Percentiles rank a stretch among this genome's conserved stretches.
Conservation (phyloP, 2,329 filamentous ascomycete species). For the Capronia americana region DNA sequence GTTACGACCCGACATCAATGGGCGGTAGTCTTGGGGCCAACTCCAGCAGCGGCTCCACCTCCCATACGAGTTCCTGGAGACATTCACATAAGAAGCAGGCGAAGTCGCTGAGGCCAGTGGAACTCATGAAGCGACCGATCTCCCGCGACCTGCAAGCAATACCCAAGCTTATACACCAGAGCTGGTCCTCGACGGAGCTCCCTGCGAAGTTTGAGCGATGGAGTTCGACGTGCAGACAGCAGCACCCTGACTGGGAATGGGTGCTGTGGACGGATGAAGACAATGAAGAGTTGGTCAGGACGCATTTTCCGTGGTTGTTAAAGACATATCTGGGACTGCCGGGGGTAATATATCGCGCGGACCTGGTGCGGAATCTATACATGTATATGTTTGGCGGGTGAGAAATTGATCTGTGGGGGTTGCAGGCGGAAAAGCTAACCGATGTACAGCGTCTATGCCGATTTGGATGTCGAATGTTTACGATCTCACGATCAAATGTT, state of each 20-base stretch:
- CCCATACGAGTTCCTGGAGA: neutral
- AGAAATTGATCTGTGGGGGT: neutral
- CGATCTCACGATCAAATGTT: conserved; percentile 41
- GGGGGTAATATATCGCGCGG: conserved; percentile 45
- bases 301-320: conserved; percentile 45
- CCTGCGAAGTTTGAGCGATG: conserved; percentile 42
- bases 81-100: conserved; percentile 20
- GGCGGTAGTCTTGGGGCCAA: neutral
- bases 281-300: conserved; percentile 45
- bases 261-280: conserved; percentile 49
- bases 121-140: conserved; percentile 33
- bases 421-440: neutral
- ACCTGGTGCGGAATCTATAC: conserved; percentile 46
- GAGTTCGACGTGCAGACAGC: conserved; percentile 44
- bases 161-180: conserved; percentile 40
- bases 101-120: conserved; percentile 22
- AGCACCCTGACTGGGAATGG: conserved; percentile 47
- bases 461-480: conserved; percentile 46
- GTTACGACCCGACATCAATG: conserved; percentile 13
- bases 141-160: conserved; percentile 36
- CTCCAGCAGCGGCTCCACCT: neutral
- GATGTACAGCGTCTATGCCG: conserved; percentile 42
- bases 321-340: conserved; percentile 43
- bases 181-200: conserved; percentile 38
- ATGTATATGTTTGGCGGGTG: conserved; percentile 48